Percentiles rank a stretch among this genome's conserved stretches.
Conservation (phyloP, 768 basidiomycete species). For the Pleurotus giganteus region DNA sequence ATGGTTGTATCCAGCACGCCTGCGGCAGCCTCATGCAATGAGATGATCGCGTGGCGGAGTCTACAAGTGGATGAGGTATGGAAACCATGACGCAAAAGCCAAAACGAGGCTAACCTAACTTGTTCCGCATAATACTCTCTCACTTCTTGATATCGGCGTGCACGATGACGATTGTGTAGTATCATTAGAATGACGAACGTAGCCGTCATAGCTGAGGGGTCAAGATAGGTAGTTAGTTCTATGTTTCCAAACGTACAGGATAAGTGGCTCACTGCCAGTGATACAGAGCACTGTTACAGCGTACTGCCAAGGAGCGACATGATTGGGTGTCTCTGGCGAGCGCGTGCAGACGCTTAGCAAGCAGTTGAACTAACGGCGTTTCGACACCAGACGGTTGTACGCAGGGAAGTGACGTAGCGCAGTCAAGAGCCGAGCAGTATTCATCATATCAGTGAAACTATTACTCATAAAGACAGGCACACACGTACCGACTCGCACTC, state of each 20-base stretch:
- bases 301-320: slow-evolving; percentile 44
- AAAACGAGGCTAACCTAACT: slow-evolving; percentile 26
- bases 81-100: too few relatives aligned
- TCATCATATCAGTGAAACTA: neutral
- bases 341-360: slow-evolving; percentile 23
- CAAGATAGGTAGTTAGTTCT: neutral
- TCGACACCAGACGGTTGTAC: neutral
- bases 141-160: slow-evolving; percentile 35
- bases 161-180: slow-evolving; percentile 40
- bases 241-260: neutral
- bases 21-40: slow-evolving; percentile 30
- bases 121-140: slow-evolving; percentile 51
- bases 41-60: slow-evolving; percentile 32
- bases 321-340: slow-evolving; percentile 35
- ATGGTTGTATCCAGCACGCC: slow-evolving; percentile 9
- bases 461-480: neutral
- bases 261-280: slow-evolving; percentile 31
- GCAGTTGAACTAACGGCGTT: slow-evolving; percentile 1
- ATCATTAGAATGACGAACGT: slow-evolving; percentile 36
- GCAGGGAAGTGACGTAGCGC: slow-evolving; percentile 28
- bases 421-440: neutral
- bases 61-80: slow-evolving; percentile 16
- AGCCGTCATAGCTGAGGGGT: slow-evolving; percentile 32
- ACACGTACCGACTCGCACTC: slow-evolving; percentile 49
- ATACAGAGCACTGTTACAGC: slow-evolving; percentile 34